Evolutionary conservation across 2,329 filamentous ascomycete species (phyloP), one percentile per base, ranked within the genome.

Genomic region (Sarocladium brachiariae): DNA sequence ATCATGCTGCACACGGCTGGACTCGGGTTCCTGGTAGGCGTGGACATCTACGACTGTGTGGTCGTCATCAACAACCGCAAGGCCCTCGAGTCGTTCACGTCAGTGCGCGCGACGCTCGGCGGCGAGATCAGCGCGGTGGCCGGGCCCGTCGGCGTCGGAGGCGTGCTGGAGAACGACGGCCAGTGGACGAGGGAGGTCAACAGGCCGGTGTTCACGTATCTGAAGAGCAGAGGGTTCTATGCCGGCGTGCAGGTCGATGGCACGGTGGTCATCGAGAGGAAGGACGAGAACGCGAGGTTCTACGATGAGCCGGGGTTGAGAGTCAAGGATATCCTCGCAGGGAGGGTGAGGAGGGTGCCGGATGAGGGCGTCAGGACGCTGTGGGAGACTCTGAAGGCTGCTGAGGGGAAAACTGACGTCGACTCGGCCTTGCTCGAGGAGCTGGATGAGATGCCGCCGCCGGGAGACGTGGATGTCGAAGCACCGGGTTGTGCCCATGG

Each of bases 1-100:
- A 89, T 95, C 62, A 75, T 91, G 67, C 76, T 92, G 16, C 87
- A 92, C 62, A 89, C 87, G 1, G 78, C 87, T 1, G 87, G 86
- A 2, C 76, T 90, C 1, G 89, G 89, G 0, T 89, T 93, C 59
- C 75, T 93, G 43, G 79, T 86, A 0, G 89, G 89, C 7, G 79
- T 91, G 2, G 89, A 95, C 64, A 89, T 93, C 24, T 93, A 93
- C 68, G 89, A 95, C 64, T 92, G 87, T 56, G 87, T 95, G 3
- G 78, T 90, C 9, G 85, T 95, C 9, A 89, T 95, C 63, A 93
- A 93, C 68, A 86, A 81, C 1, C 75, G 79, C 23, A 78, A 86
- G 56, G 88, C 88, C 0, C 71, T 95, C 39, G 80, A 86, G 23
- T 84, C 86, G 0, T 93, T 93, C 65, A 86, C 84, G 45, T 81